Evolutionary conservation across 371 early-diverging fungal species (phyloP).

Genomic region (Nematocida parisii): DNA sequence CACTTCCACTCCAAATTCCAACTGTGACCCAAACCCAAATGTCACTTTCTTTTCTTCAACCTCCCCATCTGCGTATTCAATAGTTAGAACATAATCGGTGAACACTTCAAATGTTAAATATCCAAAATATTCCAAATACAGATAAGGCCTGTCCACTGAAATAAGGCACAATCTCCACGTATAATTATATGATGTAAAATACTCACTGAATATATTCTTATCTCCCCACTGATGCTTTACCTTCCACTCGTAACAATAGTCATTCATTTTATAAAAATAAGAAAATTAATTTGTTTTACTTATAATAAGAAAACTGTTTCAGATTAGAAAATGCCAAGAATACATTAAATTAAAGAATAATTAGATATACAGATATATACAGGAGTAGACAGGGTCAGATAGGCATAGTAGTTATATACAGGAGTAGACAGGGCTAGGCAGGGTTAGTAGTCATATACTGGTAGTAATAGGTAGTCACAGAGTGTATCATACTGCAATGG

Average conservation of each 20-base stretch:
- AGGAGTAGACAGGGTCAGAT: too few relatives aligned
- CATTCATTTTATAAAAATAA: constrained; percentile 40
- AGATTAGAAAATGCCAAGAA: neutral
- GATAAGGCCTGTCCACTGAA: constrained; percentile 24
- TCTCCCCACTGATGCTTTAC: constrained; percentile 51
- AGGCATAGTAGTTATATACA: too few relatives aligned
- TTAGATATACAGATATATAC: too few relatives aligned
- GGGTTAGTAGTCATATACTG: too few relatives aligned
- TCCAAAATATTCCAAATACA: constrained; percentile 52
- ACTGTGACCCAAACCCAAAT: constrained; percentile 54
- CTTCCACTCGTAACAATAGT: constrained; percentile 42
- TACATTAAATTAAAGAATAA: too few relatives aligned
- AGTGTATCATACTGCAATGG: too few relatives aligned
- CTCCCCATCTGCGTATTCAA: constrained; percentile 50
- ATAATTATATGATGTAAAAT: constrained; percentile 44
- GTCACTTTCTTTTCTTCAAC: constrained; percentile 30
- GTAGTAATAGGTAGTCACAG: too few relatives aligned
- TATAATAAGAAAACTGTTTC: neutral
- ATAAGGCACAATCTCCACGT: constrained; percentile 40
- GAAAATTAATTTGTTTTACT: constrained; percentile 17
- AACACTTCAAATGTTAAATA: constrained; percentile 57
- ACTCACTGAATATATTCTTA: constrained; percentile 46
- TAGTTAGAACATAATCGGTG: constrained; percentile 30
- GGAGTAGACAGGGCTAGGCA: too few relatives aligned
- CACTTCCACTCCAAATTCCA: constrained; percentile 42